A percentile compares a stretch with the other conserved stretches of the same genome.
Conservation (phyloP, 352 stramenopile genomes). For the Peronospora tabacina region DNA sequence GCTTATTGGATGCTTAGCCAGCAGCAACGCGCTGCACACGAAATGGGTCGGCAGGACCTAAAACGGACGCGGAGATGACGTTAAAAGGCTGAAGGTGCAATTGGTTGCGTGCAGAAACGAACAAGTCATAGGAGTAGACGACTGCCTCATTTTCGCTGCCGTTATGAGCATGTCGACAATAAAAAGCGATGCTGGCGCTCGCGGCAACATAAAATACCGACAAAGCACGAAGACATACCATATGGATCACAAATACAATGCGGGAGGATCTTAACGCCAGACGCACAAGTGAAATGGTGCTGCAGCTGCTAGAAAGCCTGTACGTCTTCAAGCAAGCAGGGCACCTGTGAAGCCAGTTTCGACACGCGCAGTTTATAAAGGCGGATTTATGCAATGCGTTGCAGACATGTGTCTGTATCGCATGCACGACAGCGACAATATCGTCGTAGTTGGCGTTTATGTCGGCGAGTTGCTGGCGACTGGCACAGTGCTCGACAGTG, state of each 20-base stretch:
- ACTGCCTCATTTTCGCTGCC: slow-evolving; percentile 6
- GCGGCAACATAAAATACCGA: slow-evolving; percentile 8
- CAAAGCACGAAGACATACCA: slow-evolving; percentile 21
- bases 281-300: not conserved
- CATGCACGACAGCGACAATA: not conserved
- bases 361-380: slow-evolving; percentile 12
- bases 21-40: slow-evolving; percentile 5
- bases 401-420: slow-evolving; percentile 25
- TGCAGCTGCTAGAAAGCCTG: slow-evolving; percentile 20
- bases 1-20: too few species aligned
- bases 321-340: slow-evolving; percentile 30
- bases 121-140: slow-evolving; percentile 15
- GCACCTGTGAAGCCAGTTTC: slow-evolving; percentile 18
- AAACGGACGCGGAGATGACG: slow-evolving; percentile 3
- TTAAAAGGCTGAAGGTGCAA: slow-evolving; percentile 16
- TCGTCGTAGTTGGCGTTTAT: slow-evolving; percentile 18
- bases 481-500: not conserved
- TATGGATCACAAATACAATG: slow-evolving; percentile 12
- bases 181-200: slow-evolving; percentile 19
- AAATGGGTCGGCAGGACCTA: slow-evolving; percentile 30
- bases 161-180: not conserved
- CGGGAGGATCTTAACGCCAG: slow-evolving; percentile 2
- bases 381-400: slow-evolving; percentile 13
- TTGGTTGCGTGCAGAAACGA: slow-evolving; percentile 23
- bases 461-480: slow-evolving; percentile 29